phyloP scores from a whole-genome alignment of 768 basidiomycete species.

The Trametes punicea region DNA sequence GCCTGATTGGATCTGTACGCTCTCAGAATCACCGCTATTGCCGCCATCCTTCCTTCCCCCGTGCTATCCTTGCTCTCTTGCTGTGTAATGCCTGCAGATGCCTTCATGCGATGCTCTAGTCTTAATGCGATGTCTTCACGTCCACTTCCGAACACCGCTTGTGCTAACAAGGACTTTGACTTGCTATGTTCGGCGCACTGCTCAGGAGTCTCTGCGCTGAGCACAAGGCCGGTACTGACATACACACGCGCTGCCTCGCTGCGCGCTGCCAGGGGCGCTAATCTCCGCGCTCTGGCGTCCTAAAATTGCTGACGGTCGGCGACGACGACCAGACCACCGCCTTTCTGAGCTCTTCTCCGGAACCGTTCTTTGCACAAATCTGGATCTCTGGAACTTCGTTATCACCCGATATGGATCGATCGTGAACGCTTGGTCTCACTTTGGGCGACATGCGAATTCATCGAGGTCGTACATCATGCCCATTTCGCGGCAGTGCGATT shows the following conservation, averaged over 20 bases:
- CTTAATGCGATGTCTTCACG: slow-evolving; percentile 7
- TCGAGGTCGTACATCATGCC: slow-evolving; percentile 12
- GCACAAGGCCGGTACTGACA: not conserved
- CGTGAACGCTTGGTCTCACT: not conserved
- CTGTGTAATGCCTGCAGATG: slow-evolving; percentile 20
- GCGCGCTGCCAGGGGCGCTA: slow-evolving; percentile 13
- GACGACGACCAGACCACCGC: not conserved
- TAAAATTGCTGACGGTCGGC: not conserved
- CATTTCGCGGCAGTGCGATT: not conserved
- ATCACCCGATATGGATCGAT: slow-evolving; percentile 1
- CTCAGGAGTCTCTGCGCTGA: slow-evolving; percentile 7
- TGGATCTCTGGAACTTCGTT: slow-evolving; percentile 1
- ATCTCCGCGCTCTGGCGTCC: slow-evolving; percentile 14
- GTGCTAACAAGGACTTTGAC: not conserved
- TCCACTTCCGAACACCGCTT: not conserved
- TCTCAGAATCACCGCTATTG: not conserved
- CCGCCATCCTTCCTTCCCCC: not conserved
- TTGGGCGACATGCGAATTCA: slow-evolving; percentile 9
- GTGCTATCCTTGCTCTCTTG: slow-evolving; percentile 12
- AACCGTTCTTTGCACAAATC: slow-evolving; percentile 1
- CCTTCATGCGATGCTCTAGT: slow-evolving; percentile 14
- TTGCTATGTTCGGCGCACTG: not conserved
- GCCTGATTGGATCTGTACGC: slow-evolving; percentile 19
- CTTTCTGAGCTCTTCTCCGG: slow-evolving; percentile 7
- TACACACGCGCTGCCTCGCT: not conserved